Evolutionary conservation across 2,329 filamentous ascomycete species (phyloP).

Genomic region (Aureobasidium sp.): DNA sequence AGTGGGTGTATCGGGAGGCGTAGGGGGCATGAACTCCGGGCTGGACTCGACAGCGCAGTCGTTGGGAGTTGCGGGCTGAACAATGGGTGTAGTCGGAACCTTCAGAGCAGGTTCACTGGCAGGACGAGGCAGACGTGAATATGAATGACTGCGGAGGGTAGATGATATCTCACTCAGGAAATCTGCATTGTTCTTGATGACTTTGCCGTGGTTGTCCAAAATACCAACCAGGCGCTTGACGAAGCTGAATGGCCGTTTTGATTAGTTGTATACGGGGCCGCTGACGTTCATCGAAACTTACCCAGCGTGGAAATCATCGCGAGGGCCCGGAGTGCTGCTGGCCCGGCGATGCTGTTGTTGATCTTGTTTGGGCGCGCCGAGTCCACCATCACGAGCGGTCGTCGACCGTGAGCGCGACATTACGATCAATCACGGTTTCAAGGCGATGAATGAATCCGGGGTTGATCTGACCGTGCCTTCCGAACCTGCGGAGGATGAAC

Average conservation of each 20-base stretch:
- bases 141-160: neutral
- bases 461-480: slow-evolving; percentile 1
- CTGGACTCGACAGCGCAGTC: slow-evolving; percentile 1
- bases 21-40: slow-evolving; percentile 6
- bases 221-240: slow-evolving; percentile 8
- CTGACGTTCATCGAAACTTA: neutral
- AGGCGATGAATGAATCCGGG: neutral
- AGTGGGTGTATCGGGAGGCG: slow-evolving; percentile 6
- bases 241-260: neutral
- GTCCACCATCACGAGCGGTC: neutral
- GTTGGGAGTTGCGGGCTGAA: neutral
- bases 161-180: slow-evolving; percentile 2
- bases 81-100: neutral
- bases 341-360: slow-evolving; percentile 7
- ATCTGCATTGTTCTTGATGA: slow-evolving; percentile 3
- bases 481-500: slow-evolving; percentile 10
- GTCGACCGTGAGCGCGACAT: slow-evolving; percentile 4
- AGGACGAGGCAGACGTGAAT: slow-evolving; percentile 2
- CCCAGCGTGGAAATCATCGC: slow-evolving; percentile 5
- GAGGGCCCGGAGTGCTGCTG: neutral
- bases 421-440: neutral
- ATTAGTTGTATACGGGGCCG: neutral
- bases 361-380: neutral
- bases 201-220: slow-evolving; percentile 7
- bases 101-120: slow-evolving; percentile 1